Conservation (phyloP, 2,329 filamentous ascomycete species). For the Calonectria multiphialidica region DNA sequence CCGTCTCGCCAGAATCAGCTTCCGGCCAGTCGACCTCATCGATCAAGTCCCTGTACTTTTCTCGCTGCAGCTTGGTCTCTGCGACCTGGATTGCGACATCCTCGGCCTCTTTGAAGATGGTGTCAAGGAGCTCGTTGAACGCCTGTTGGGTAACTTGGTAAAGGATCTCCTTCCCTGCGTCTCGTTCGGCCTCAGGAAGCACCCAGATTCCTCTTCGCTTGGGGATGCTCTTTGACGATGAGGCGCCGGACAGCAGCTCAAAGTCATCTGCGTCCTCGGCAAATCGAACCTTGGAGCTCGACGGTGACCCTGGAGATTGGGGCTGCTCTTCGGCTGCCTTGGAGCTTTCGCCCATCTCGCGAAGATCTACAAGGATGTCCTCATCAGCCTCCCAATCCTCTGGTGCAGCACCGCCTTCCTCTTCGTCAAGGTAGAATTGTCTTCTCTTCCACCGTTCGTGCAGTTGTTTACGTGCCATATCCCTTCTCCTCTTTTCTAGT, state of each 20-base stretch:
- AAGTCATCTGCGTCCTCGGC: slow-evolving; percentile 78
- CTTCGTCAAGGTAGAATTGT: slow-evolving; percentile 86
- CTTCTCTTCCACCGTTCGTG: slow-evolving; percentile 82
- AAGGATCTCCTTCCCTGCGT: slow-evolving; percentile 88
- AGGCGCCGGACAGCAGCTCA: slow-evolving; percentile 78
- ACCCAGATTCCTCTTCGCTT: slow-evolving; percentile 84
- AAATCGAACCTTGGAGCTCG: slow-evolving; percentile 84
- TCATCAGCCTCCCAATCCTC: slow-evolving; percentile 73
- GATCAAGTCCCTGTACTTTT: slow-evolving; percentile 65
- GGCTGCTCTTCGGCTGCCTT: slow-evolving; percentile 53
- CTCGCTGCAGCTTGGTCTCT: slow-evolving; percentile 71
- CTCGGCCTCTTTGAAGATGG: slow-evolving; percentile 86
- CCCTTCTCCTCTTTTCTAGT: slow-evolving; percentile 54
- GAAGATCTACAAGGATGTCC: slow-evolving; percentile 61
- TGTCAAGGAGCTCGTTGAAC: slow-evolving; percentile 91
- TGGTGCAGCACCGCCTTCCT: slow-evolving; percentile 79
- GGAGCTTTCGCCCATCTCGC: slow-evolving; percentile 55
- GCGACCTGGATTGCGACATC: slow-evolving; percentile 78
- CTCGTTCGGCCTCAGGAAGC: slow-evolving; percentile 82
- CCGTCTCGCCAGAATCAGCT: slow-evolving; percentile 44
- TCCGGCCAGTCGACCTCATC: slow-evolving; percentile 52
- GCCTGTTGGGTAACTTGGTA: slow-evolving; percentile 92
- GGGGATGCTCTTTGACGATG: slow-evolving; percentile 76
- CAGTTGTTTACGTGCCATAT: slow-evolving; percentile 65
- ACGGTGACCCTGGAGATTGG: slow-evolving; percentile 71